These are phyloP conservation scores for Geotrichum ghanense DNA, from an alignment of 805 yeast species.

Conservation along the genomic window DNA sequence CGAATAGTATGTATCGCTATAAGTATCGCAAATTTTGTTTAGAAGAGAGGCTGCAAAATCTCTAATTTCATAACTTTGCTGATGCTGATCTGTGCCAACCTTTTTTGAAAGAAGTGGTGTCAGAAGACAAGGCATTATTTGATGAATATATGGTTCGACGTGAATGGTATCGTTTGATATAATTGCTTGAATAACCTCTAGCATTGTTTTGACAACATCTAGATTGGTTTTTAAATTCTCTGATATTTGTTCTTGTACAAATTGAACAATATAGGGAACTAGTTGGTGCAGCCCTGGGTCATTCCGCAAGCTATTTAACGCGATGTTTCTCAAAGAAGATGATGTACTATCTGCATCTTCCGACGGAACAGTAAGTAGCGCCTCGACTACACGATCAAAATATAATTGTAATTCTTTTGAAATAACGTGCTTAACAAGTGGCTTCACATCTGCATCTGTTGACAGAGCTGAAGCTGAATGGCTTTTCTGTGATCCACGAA, in stretches of 20 bases:
- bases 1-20: constrained; percentile 78
- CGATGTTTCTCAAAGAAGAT: constrained; percentile 55
- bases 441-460: constrained; percentile 58
- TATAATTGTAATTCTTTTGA: constrained; percentile 90
- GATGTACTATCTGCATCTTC: constrained; percentile 28
- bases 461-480: constrained; percentile 38
- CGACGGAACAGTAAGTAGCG: constrained; percentile 38
- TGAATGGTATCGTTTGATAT: constrained; percentile 75
- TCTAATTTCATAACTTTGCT: constrained; percentile 50
- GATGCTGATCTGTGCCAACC: constrained; percentile 44
- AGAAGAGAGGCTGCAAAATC: constrained; percentile 80
- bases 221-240: constrained; percentile 62
- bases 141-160: constrained; percentile 91
- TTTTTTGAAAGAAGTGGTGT: constrained; percentile 82
- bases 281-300: constrained; percentile 96
- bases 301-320: constrained; percentile 68
- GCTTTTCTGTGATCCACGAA: constrained; percentile 74
- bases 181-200: constrained; percentile 79
- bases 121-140: constrained; percentile 90
- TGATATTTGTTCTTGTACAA: constrained; percentile 90
- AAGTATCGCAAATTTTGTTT: constrained; percentile 64
- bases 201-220: constrained; percentile 64
- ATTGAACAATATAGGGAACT: constrained; percentile 92
- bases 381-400: constrained; percentile 81
- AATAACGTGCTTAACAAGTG: constrained; percentile 86